Evolutionary conservation across 2,329 filamentous ascomycete genomes (phyloP).

Genomic region (Parastagonospora avenae): DNA sequence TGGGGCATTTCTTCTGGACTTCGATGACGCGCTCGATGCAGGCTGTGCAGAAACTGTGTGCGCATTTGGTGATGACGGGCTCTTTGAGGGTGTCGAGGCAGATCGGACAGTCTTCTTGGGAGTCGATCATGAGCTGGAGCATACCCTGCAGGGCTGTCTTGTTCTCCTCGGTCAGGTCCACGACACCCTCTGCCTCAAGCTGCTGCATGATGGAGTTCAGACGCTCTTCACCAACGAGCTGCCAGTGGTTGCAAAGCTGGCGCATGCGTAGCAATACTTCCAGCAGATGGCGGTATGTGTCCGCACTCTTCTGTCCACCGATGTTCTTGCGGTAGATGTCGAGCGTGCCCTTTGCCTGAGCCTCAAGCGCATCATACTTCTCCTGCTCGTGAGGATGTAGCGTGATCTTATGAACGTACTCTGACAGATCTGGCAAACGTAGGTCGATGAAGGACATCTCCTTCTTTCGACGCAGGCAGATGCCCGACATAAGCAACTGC

Average conservation of each 20-base stretch:
- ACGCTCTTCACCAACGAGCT: constrained; percentile 71
- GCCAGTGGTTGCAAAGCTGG: constrained; percentile 89
- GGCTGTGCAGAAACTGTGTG: constrained; percentile 74
- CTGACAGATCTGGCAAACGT: constrained; percentile 75
- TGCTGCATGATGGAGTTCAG: constrained; percentile 73
- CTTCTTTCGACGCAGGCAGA: constrained; percentile 82
- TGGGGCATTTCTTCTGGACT: constrained; percentile 78
- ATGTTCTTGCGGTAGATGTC: constrained; percentile 60
- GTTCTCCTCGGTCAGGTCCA: constrained; percentile 75
- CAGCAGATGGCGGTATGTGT: constrained; percentile 72
- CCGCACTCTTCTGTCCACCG: constrained; percentile 49
- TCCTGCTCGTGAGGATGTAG: constrained; percentile 75
- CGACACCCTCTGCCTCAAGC: constrained; percentile 69
- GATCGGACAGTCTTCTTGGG: constrained; percentile 80
- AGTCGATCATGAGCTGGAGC: constrained; percentile 77
- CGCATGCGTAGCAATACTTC: constrained; percentile 82
- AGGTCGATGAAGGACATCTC: constrained; percentile 88
- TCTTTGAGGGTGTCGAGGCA: constrained; percentile 75
- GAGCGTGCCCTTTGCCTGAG: constrained; percentile 75
- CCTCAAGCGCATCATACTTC: constrained; percentile 73
- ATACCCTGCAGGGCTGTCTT: constrained; percentile 73
- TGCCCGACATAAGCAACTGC: constrained; percentile 76
- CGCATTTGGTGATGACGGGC: constrained; percentile 84
- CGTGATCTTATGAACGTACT: constrained; percentile 75
- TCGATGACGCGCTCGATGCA: constrained; percentile 79